Base-by-base conservation (phyloP, 2,329 filamentous ascomycete species). In the Talaromyces marneffei region DNA sequence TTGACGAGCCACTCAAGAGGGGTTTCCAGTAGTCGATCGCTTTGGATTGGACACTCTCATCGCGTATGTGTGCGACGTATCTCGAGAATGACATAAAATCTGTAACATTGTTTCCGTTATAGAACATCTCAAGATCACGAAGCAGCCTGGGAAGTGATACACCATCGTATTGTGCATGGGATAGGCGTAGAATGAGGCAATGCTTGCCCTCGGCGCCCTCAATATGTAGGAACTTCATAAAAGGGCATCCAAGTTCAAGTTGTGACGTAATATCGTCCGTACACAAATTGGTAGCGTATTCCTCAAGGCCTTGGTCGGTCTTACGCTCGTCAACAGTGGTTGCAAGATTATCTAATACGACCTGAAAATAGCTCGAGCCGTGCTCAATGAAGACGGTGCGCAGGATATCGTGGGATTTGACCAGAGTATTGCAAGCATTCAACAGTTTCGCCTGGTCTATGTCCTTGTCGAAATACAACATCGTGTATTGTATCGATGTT, bases 101-200 rank as follows among this genome's bases (percentile, higher is more conserved):
- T 1, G 25, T 8, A 25, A 59, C 10, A 2, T 33, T 59, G 1
- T 62, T 64, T 8, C 72, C 74, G 1, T 67, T 59, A 60, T 81
- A 85, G 10, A 87, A 70, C 0, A 77, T 77, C 0, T 81, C 81
- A 8, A 88, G 77, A 67, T 87, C 83, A 27, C 78, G 78, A 39
- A 87, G 80, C 6, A 87, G 75, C 3, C 78, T 71, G 0, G 84
- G 84, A 2, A 88, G 78, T 62, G 83, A 87, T 27, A 87, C 83
- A 65, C 86, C 86, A 64, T 88, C 86, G 69, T 88, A 88, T 64
- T 87, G 85, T 0, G 85, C 82, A 68, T 88, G 86, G 0, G 85
- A 88, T 54, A 88, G 80, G 59, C 85, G 80, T 68, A 87, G 78
- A 33, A 69, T 58, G 1, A 82, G 80, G 29, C 75, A 77, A 1